A percentile compares a stretch with the other conserved stretches of the same genome.
These are phyloP conservation scores for Lunasporangiospora selenospora DNA, from an alignment of 192 early-diverging fungal genomes.

Conservation along the genomic window DNA sequence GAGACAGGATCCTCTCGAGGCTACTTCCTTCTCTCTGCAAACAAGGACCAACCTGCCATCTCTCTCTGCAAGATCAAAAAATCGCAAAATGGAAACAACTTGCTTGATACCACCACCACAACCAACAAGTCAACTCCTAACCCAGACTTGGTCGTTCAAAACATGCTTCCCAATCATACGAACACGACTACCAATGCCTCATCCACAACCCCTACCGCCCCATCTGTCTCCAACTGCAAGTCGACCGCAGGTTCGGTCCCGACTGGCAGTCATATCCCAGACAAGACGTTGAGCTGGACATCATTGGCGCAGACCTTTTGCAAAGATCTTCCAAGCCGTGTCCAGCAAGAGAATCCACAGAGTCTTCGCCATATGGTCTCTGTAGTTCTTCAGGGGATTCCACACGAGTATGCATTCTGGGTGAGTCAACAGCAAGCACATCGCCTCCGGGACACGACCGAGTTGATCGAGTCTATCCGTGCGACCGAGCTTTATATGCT, in stretches of 20 bases:
- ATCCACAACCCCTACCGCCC: neutral
- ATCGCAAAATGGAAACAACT: neutral
- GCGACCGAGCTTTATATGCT: constrained; percentile 51
- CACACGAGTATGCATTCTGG: constrained; percentile 50
- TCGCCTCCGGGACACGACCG: constrained; percentile 45
- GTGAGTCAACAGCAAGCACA: constrained; percentile 49
- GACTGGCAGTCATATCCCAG: constrained; percentile 19
- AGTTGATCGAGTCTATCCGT: constrained; percentile 40
- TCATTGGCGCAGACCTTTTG: constrained; percentile 61
- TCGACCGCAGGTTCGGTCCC: neutral
- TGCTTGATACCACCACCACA: neutral
- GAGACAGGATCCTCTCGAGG: constrained; percentile 85
- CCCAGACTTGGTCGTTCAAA: too few species aligned
- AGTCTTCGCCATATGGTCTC: constrained; percentile 53
- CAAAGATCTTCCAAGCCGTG: constrained; percentile 58
- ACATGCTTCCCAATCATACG: too few species aligned
- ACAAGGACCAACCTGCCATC: constrained; percentile 34
- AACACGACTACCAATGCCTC: too few species aligned
- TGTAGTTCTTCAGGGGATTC: constrained; percentile 56
- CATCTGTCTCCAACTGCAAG: constrained; percentile 12
- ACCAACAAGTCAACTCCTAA: neutral
- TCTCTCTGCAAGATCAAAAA: constrained; percentile 47
- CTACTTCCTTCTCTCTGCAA: constrained; percentile 82
- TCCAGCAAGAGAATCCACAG: constrained; percentile 58
- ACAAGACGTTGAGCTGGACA: constrained; percentile 56